These are phyloP conservation scores for Hypoxylon sp. DNA, from an alignment of 2,329 filamentous ascomycete genomes.

Conservation along the genomic window DNA sequence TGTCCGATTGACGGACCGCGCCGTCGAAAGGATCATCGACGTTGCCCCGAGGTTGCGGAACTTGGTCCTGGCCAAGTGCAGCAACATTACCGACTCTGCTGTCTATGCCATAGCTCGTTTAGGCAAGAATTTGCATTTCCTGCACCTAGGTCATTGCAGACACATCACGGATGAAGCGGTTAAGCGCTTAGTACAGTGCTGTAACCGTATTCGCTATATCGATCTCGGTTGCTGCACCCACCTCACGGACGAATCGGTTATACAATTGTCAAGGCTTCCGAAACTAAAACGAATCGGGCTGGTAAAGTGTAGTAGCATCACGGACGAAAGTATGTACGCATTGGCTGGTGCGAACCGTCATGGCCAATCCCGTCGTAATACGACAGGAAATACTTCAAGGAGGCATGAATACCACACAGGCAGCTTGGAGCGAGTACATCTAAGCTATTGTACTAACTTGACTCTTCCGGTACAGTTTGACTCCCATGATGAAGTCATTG, in stretches of 20 bases:
- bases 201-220: conserved; percentile 96
- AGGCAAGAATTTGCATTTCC: conserved; percentile 96
- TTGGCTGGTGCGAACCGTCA: conserved; percentile 79
- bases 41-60: conserved; percentile 91
- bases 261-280: conserved; percentile 85
- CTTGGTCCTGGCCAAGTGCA: conserved; percentile 93
- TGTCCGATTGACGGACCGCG: conserved; percentile 84
- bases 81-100: conserved; percentile 89
- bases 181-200: conserved; percentile 83
- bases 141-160: conserved; percentile 93
- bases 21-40: conserved; percentile 88
- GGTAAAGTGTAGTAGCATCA: conserved; percentile 93
- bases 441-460: conserved; percentile 93
- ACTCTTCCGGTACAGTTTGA: conserved; percentile 76
- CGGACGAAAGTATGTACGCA: conserved; percentile 88
- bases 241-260: conserved; percentile 89
- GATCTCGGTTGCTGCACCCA: conserved; percentile 95
- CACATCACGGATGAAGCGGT: conserved; percentile 93
- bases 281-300: conserved; percentile 95
- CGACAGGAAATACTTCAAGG: conserved; percentile 62
- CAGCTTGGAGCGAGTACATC: conserved; percentile 91
- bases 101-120: conserved; percentile 89
- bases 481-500: background rate
- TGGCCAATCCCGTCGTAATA: conserved; percentile 64
- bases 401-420: conserved; percentile 69